A percentile compares a stretch with the other conserved stretches of the same genome.
phyloP scores from a whole-genome alignment of 495 filamentous ascomycete genomes.

The Letharia lupina region DNA sequence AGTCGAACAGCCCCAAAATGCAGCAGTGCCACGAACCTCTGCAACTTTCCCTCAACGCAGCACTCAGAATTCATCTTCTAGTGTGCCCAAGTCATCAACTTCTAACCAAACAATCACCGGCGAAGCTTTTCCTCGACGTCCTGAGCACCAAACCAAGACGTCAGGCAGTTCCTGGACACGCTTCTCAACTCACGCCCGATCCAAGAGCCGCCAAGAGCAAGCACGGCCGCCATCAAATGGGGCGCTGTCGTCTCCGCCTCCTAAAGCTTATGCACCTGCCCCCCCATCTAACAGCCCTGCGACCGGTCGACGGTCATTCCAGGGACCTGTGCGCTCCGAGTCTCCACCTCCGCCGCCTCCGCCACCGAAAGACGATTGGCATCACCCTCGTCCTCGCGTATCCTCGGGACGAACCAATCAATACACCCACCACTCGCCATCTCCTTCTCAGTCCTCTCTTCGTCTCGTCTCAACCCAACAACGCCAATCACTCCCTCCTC shows the following conservation, averaged over 20 bases:
- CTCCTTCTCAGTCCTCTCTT: slow-evolving; percentile 2
- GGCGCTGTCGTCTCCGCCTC: slow-evolving; percentile 1
- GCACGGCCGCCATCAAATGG: slow-evolving; percentile 3
- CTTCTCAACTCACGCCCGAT: slow-evolving; percentile 15
- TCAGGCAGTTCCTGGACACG: slow-evolving; percentile 20
- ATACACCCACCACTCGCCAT: background rate
- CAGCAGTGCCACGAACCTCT: slow-evolving; percentile 20
- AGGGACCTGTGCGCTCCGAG: slow-evolving; percentile 10
- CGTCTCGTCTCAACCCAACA: slow-evolving; percentile 8
- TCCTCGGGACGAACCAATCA: slow-evolving; percentile 9
- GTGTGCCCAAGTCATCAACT: slow-evolving; percentile 4
- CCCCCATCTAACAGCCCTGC: slow-evolving; percentile 11
- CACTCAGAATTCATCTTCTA: slow-evolving; percentile 10
- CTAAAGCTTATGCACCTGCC: slow-evolving; percentile 1
- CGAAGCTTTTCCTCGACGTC: background rate
- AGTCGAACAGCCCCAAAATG: slow-evolving; percentile 11
- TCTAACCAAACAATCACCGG: background rate
- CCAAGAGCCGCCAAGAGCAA: slow-evolving; percentile 13
- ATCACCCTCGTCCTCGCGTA: slow-evolving; percentile 6
- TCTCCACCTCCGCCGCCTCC: slow-evolving; percentile 25
- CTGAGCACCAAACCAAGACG: slow-evolving; percentile 5
- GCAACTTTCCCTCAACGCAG: slow-evolving; percentile 10
- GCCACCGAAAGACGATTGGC: slow-evolving; percentile 26
- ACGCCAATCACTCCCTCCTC: slow-evolving; percentile 21
- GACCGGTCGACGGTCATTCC: background rate